A percentile compares a stretch with the other conserved stretches of the same genome.
Evolutionary conservation across 306 rosid species (phyloP).

Genomic region (Rubus idaeus): DNA sequence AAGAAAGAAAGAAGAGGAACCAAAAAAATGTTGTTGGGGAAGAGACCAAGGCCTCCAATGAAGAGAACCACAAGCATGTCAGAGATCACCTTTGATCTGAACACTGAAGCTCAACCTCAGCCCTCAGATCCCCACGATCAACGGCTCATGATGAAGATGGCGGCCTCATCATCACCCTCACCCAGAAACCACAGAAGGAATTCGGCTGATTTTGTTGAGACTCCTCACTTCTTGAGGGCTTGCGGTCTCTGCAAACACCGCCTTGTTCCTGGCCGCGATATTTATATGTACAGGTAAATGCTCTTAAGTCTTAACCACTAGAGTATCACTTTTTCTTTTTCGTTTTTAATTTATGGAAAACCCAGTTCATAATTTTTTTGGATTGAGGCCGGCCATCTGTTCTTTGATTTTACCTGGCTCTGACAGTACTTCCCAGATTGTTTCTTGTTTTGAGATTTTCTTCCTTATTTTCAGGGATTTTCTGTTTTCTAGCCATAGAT

Average conservation of each 20-base stretch:
- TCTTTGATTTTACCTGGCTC: not conserved
- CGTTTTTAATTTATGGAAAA: not conserved
- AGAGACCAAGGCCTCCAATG: constrained; percentile 77
- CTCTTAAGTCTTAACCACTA: not conserved
- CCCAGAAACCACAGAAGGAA: constrained; percentile 46
- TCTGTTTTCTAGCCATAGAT: not conserved
- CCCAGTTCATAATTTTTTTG: not conserved
- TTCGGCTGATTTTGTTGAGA: constrained; percentile 39
- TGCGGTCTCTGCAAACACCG: constrained; percentile 80
- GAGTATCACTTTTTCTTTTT: not conserved
- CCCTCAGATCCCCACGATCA: constrained; percentile 30
- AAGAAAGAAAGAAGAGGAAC: not conserved
- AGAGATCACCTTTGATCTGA: constrained; percentile 75
- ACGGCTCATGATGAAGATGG: constrained; percentile 20
- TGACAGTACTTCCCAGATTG: not conserved
- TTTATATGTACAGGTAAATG: constrained; percentile 84
- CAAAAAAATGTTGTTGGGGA: constrained; percentile 65
- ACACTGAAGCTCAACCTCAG: constrained; percentile 24
- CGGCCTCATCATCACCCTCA: constrained; percentile 22
- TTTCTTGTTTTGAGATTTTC: not conserved
- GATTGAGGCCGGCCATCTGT: not conserved
- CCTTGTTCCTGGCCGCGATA: constrained; percentile 71
- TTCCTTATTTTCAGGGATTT: not conserved
- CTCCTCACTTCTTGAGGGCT: constrained; percentile 58
- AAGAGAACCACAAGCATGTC: constrained; percentile 82